A percentile compares a stretch with the other conserved stretches of the same genome.
Evolutionary conservation across 2,329 filamentous ascomycete genomes (phyloP).

Genomic region (Coniella vitis): DNA sequence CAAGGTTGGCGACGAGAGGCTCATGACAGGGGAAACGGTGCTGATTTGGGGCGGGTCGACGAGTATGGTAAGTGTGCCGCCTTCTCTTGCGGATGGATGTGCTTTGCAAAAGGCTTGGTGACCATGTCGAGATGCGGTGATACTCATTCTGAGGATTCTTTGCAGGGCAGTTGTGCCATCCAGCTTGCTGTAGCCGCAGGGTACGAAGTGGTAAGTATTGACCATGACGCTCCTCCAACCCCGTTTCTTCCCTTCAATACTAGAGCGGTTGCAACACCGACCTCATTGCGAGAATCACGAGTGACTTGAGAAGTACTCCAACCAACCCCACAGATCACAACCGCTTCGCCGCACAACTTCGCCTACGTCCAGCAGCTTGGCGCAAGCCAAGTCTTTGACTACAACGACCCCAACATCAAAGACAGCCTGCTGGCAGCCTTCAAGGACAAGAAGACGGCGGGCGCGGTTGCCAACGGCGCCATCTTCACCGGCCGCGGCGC

Average conservation of each 20-base stretch:
- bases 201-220: slow-evolving; percentile 29
- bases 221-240: background rate
- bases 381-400: slow-evolving; percentile 18
- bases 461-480: slow-evolving; percentile 25
- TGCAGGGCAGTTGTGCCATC: slow-evolving; percentile 32
- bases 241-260: background rate
- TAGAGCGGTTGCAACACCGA: too few species aligned
- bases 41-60: slow-evolving; percentile 44
- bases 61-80: slow-evolving; percentile 28
- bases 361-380: slow-evolving; percentile 21
- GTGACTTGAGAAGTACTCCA: too few species aligned
- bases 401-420: slow-evolving; percentile 20
- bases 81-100: too few species aligned
- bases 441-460: slow-evolving; percentile 24
- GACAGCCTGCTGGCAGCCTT: slow-evolving; percentile 24
- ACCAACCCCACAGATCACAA: slow-evolving; percentile 23
- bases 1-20: background rate
- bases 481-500: slow-evolving; percentile 19
- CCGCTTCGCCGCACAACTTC: slow-evolving; percentile 32
- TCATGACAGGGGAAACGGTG: slow-evolving; percentile 20
- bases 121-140: too few species aligned
- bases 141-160: background rate
- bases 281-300: too few species aligned
- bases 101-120: too few species aligned
- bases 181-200: slow-evolving; percentile 36